phyloP scores from a whole-genome alignment of 2,329 filamentous ascomycete species.

The Xylariaceae sp. region DNA sequence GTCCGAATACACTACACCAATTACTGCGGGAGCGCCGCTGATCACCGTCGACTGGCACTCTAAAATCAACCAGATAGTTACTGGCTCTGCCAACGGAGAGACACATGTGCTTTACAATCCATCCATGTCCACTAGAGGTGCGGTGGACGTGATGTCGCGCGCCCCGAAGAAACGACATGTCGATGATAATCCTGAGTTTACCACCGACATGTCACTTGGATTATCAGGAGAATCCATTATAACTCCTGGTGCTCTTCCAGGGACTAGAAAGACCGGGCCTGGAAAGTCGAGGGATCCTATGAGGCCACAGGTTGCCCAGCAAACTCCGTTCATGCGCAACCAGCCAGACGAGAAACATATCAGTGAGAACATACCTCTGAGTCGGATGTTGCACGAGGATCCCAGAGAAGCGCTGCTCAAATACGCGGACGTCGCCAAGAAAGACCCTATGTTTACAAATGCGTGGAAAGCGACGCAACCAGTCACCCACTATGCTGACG shows the following conservation, averaged over 20 bases:
- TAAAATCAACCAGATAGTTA: slow-evolving; percentile 95
- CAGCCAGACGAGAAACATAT: slow-evolving; percentile 92
- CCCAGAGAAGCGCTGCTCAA: slow-evolving; percentile 91
- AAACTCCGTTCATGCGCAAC: slow-evolving; percentile 89
- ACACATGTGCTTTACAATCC: slow-evolving; percentile 92
- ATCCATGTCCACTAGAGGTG: slow-evolving; percentile 79
- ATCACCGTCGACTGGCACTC: slow-evolving; percentile 91
- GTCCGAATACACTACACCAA: slow-evolving; percentile 82
- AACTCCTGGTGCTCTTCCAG: slow-evolving; percentile 66
- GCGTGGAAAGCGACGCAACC: slow-evolving; percentile 94
- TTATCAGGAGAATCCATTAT: slow-evolving; percentile 85
- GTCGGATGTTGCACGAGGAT: slow-evolving; percentile 94
- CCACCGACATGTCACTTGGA: slow-evolving; percentile 81
- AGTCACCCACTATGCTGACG: slow-evolving; percentile 85
- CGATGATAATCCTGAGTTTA: slow-evolving; percentile 88
- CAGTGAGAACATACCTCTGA: slow-evolving; percentile 85
- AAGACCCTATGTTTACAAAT: slow-evolving; percentile 92
- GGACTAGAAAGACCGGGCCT: slow-evolving; percentile 70
- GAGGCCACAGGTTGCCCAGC: slow-evolving; percentile 80
- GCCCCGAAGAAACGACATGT: slow-evolving; percentile 94
- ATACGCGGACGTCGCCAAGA: slow-evolving; percentile 91
- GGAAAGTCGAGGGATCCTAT: slow-evolving; percentile 80
- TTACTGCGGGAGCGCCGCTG: slow-evolving; percentile 84
- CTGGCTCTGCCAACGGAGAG: slow-evolving; percentile 89
- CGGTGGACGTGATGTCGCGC: slow-evolving; percentile 87